phyloP scores from a whole-genome alignment of 352 stramenopile species.

The Phytophthora ohioensis region DNA sequence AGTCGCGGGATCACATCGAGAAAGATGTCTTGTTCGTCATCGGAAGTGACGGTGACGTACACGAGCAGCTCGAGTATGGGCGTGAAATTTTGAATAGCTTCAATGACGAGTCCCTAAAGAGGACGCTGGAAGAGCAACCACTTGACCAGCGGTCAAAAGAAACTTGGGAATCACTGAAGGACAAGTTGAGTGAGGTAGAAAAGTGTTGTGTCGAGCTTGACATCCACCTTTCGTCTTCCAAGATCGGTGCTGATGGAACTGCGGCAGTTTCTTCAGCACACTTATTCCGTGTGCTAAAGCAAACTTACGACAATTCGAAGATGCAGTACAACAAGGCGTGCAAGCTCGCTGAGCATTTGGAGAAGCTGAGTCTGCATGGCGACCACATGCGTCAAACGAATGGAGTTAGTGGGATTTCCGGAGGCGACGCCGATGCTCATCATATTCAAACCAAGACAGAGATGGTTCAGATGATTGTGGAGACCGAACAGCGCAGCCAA shows the following conservation, averaged over 20 bases:
- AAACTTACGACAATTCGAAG: constrained; percentile 83
- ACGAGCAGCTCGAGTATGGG: constrained; percentile 77
- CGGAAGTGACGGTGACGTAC: constrained; percentile 77
- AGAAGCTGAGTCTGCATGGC: constrained; percentile 56
- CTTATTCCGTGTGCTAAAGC: constrained; percentile 75
- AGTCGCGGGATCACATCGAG: constrained; percentile 66
- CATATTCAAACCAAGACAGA: constrained; percentile 51
- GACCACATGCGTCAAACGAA: constrained; percentile 38
- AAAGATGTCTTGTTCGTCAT: constrained; percentile 84
- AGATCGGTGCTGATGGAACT: constrained; percentile 31
- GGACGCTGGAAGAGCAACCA: constrained; percentile 70
- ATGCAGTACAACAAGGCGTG: constrained; percentile 76
- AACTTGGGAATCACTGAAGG: constrained; percentile 54
- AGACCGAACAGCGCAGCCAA: constrained; percentile 53
- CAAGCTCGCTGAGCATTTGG: constrained; percentile 57
- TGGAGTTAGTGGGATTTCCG: constrained; percentile 23
- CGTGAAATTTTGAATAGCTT: constrained; percentile 78
- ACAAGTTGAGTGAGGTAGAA: constrained; percentile 61
- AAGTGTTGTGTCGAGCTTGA: constrained; percentile 64
- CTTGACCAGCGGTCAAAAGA: constrained; percentile 74
- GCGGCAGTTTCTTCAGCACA: constrained; percentile 47
- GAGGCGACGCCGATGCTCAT: constrained; percentile 26
- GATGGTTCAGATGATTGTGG: constrained; percentile 55
- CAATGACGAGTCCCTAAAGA: constrained; percentile 69
- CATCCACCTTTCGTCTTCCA: constrained; percentile 49